Evolutionary conservation across 257 asterid genomes (phyloP).

Genomic region (Jaltomata sinuosa): DNA sequence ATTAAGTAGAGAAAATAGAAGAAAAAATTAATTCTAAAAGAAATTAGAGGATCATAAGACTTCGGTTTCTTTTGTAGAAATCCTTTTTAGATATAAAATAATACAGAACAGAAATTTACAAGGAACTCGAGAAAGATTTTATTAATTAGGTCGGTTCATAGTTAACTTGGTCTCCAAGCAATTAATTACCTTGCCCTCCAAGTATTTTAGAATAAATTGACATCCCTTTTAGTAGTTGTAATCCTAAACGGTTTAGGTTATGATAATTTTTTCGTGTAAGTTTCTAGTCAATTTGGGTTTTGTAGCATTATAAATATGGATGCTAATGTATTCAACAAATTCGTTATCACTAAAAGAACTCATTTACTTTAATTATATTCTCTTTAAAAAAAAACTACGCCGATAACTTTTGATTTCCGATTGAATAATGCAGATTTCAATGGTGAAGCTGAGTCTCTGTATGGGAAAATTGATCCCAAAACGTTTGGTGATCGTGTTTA

Average conservation of each 20-base stretch:
- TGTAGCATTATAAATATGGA: background rate
- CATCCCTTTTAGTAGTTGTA: background rate
- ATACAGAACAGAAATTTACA: background rate
- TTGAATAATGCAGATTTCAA: constrained; percentile 5
- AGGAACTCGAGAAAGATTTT: background rate
- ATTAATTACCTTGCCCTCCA: background rate
- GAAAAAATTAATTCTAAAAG: too few species aligned
- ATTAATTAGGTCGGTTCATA: background rate
- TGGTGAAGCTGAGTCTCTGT: constrained; percentile 34
- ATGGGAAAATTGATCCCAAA: constrained; percentile 27
- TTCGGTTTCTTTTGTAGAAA: background rate
- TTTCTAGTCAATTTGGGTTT: background rate
- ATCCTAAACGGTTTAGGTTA: background rate
- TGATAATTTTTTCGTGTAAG: background rate
- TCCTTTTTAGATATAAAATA: background rate
- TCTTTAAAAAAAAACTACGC: background rate
- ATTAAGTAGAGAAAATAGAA: too few species aligned
- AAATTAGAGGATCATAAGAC: background rate
- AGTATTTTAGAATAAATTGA: background rate
- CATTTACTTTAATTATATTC: background rate
- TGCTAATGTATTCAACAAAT: background rate
- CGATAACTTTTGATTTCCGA: background rate
- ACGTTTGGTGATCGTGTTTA: constrained; percentile 28
- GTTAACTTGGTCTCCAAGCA: background rate
- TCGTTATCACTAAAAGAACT: background rate